Evolutionary conservation across 1,284 basidiomycete genomes (phyloP).

Genomic region (Dichomitus squalens): DNA sequence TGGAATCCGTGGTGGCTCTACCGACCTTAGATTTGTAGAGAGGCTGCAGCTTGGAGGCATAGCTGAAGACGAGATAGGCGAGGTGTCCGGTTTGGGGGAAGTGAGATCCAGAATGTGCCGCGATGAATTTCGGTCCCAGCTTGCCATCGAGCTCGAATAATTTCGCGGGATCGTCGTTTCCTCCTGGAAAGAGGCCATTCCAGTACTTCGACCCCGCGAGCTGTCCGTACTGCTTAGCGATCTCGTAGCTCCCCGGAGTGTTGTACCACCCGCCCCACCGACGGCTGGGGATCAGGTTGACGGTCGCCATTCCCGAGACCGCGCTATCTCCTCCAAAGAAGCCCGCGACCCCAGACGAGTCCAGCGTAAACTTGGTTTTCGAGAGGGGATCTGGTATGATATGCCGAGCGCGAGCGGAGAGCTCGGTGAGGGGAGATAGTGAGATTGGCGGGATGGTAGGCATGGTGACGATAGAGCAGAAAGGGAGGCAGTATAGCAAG

Average conservation of each 20-base stretch:
- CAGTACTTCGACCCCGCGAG: slow-evolving; percentile 11
- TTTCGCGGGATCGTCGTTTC: slow-evolving; percentile 1
- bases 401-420: no score
- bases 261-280: slow-evolving; percentile 23
- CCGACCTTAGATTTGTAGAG: neutral
- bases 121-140: slow-evolving; percentile 1
- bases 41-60: neutral
- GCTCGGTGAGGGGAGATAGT: no score
- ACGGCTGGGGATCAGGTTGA: slow-evolving; percentile 12
- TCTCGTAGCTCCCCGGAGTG: slow-evolving; percentile 19
- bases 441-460: no score
- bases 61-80: neutral
- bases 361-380: slow-evolving; percentile 6
- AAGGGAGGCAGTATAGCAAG: no score
- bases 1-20: neutral
- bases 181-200: slow-evolving; percentile 12
- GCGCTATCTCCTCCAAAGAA: slow-evolving; percentile 18
- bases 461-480: no score
- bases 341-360: slow-evolving; percentile 17
- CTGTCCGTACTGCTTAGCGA: slow-evolving; percentile 14
- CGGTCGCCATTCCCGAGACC: slow-evolving; percentile 17
- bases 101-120: neutral
- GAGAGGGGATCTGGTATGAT: slow-evolving; percentile 25
- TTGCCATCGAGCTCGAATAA: slow-evolving; percentile 1
- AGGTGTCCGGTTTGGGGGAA: slow-evolving; percentile 3